phyloP scores from a whole-genome alignment of 371 early-diverging fungal species.

The Thermomucor indicae-seudaticae region DNA sequence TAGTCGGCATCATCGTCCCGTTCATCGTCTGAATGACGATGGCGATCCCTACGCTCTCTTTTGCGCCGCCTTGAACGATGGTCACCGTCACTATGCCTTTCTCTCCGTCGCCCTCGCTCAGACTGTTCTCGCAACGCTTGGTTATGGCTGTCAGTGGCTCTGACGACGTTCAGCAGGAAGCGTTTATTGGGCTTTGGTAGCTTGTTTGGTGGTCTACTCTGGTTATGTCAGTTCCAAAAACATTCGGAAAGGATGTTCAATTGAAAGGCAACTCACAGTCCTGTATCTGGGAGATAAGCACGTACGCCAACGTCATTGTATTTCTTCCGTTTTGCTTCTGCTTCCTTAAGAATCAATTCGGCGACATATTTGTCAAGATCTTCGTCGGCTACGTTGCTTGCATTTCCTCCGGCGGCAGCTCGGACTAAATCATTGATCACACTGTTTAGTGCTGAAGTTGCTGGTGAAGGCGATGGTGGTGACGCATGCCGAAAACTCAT shows the following conservation, averaged over 20 bases:
- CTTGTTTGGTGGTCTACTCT: background rate
- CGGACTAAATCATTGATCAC: conserved; percentile 50
- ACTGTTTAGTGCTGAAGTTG: conserved; percentile 28
- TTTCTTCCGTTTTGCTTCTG: conserved; percentile 39
- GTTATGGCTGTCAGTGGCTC: conserved; percentile 70
- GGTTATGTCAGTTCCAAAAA: background rate
- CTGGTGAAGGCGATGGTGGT: too few relatives aligned
- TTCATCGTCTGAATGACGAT: background rate
- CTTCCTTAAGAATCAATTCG: conserved; percentile 60
- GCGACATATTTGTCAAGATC: conserved; percentile 73
- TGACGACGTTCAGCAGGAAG: conserved; percentile 66
- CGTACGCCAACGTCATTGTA: conserved; percentile 44
- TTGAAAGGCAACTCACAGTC: conserved; percentile 9
- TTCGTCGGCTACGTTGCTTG: conserved; percentile 45
- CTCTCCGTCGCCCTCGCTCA: conserved; percentile 28
- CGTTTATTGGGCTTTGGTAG: conserved; percentile 54
- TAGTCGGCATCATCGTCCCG: too few relatives aligned
- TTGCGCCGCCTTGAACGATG: conserved; percentile 6
- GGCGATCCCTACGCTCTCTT: conserved; percentile 2
- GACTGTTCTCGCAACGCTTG: conserved; percentile 54
- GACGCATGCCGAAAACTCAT: background rate
- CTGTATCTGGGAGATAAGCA: conserved; percentile 44
- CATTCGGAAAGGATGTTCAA: background rate
- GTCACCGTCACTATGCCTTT: too few relatives aligned
- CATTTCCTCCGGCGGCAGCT: conserved; percentile 54